Evolutionary conservation across 768 basidiomycete species (phyloP).

Genomic region (Lanmaoa rubissima): DNA sequence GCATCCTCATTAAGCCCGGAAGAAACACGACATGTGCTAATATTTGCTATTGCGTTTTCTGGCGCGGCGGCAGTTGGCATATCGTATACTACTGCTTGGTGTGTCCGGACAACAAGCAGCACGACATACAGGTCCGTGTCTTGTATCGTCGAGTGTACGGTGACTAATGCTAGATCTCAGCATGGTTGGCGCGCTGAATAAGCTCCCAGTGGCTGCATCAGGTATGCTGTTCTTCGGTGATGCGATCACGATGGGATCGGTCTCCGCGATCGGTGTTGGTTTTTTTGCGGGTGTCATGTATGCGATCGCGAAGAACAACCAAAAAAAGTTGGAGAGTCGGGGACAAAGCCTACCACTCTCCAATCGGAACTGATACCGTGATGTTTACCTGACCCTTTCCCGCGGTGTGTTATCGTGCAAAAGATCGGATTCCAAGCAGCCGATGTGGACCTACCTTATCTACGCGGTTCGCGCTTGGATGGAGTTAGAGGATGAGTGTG

Average conservation of each 20-base stretch:
- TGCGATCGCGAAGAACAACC: slow-evolving; percentile 92
- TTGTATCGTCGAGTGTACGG: neutral
- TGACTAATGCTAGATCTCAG: slow-evolving; percentile 36
- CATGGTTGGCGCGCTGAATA: slow-evolving; percentile 98
- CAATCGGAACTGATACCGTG: slow-evolving; percentile 44
- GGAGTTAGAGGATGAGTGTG: neutral
- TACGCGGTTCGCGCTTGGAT: neutral
- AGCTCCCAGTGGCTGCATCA: slow-evolving; percentile 97
- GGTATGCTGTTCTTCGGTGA: slow-evolving; percentile 98
- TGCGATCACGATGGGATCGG: slow-evolving; percentile 80
- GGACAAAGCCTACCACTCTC: slow-evolving; percentile 61
- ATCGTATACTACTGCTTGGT: slow-evolving; percentile 99
- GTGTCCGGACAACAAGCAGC: slow-evolving; percentile 91
- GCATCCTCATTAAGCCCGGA: slow-evolving; percentile 57
- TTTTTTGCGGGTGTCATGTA: slow-evolving; percentile 93
- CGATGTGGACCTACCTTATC: neutral
- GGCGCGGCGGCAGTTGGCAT: slow-evolving; percentile 98
- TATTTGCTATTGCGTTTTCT: slow-evolving; percentile 90
- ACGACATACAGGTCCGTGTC: slow-evolving; percentile 88
- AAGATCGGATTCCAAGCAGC: neutral
- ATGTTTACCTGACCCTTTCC: neutral
- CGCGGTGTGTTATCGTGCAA: slow-evolving; percentile 2
- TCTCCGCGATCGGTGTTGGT: slow-evolving; percentile 82
- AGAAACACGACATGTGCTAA: slow-evolving; percentile 71
- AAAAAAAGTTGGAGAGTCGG: slow-evolving; percentile 71